These are phyloP conservation scores for Talaromyces marneffei DNA, from an alignment of 2,329 filamentous ascomycete genomes.

Conservation along the genomic window DNA sequence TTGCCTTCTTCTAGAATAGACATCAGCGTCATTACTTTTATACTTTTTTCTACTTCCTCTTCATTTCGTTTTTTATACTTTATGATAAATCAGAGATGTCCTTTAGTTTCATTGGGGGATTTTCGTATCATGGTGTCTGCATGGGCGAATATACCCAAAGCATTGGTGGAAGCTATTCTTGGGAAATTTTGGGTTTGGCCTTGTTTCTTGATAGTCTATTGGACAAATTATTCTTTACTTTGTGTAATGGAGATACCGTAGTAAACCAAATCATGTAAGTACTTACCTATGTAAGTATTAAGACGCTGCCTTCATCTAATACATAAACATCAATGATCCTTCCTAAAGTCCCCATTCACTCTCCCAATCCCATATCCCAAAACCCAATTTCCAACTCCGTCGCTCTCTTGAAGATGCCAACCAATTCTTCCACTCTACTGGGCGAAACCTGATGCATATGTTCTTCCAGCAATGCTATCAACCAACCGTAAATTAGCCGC, in stretches of 20 bases:
- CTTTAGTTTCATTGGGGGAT: not conserved
- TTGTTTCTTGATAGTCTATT: not conserved
- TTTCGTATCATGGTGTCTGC: not conserved
- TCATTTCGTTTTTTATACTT: not conserved
- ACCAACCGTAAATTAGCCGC: conserved; percentile 7
- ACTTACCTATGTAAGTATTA: not conserved
- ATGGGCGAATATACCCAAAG: conserved; percentile 1
- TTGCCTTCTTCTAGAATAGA: not conserved
- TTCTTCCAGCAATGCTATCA: conserved; percentile 65
- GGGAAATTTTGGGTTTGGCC: not conserved
- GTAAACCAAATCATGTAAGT: not conserved
- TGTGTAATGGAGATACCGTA: not conserved
- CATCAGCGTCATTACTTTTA: not conserved
- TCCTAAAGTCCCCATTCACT: no score
- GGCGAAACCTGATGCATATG: conserved; percentile 68
- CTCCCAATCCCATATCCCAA: conserved; percentile 61
- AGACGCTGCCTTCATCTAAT: no score
- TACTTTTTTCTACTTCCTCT: not conserved
- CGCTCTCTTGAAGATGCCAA: conserved; percentile 79
- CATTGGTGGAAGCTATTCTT: not conserved
- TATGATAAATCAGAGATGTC: not conserved
- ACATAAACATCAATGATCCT: no score
- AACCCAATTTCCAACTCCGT: conserved; percentile 72
- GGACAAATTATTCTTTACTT: not conserved
- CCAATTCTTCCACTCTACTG: conserved; percentile 70